Percentiles rank a stretch among this genome's conserved stretches.
phyloP scores from a whole-genome alignment of 768 basidiomycete species.

The Symmetrospora coprosmae region DNA sequence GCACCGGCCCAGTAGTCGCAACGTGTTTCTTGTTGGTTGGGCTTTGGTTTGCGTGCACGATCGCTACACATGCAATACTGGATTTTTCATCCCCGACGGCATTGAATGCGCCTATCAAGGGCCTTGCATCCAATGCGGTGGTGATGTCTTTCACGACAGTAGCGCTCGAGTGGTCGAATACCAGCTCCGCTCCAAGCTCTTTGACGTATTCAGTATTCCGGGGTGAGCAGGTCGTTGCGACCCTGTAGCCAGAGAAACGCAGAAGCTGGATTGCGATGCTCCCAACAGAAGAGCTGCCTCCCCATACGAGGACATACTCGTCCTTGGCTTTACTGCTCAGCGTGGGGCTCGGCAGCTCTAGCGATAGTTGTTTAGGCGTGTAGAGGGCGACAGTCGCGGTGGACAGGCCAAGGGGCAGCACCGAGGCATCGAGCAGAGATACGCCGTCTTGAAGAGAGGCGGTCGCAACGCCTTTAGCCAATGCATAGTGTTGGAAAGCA shows the following conservation, averaged over 20 bases:
- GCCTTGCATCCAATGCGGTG: slow-evolving; percentile 7
- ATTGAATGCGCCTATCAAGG: slow-evolving; percentile 5
- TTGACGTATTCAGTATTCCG: slow-evolving; percentile 34
- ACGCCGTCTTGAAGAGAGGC: slow-evolving; percentile 43
- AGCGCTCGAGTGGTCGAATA: slow-evolving; percentile 28
- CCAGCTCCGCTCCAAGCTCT: slow-evolving; percentile 25
- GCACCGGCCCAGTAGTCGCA: not conserved
- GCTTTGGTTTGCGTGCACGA: not conserved
- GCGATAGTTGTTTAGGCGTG: slow-evolving; percentile 26
- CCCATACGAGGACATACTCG: slow-evolving; percentile 27
- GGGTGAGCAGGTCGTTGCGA: slow-evolving; percentile 29
- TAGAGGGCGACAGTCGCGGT: slow-evolving; percentile 47
- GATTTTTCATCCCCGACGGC: slow-evolving; percentile 13
- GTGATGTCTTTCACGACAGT: slow-evolving; percentile 25
- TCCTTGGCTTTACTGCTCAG: not conserved
- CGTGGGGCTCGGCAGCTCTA: slow-evolving; percentile 20
- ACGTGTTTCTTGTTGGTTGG: not conserved
- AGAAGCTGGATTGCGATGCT: slow-evolving; percentile 28
- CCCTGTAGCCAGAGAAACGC: slow-evolving; percentile 25
- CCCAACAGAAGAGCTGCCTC: slow-evolving; percentile 27
- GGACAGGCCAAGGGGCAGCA: slow-evolving; percentile 44
- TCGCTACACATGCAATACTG: not conserved
- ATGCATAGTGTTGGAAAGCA: slow-evolving; percentile 41
- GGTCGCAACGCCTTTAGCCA: slow-evolving; percentile 39
- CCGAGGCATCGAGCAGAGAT: slow-evolving; percentile 44